Conservation (phyloP, 163 green algal species). For the Volvox carteri region DNA sequence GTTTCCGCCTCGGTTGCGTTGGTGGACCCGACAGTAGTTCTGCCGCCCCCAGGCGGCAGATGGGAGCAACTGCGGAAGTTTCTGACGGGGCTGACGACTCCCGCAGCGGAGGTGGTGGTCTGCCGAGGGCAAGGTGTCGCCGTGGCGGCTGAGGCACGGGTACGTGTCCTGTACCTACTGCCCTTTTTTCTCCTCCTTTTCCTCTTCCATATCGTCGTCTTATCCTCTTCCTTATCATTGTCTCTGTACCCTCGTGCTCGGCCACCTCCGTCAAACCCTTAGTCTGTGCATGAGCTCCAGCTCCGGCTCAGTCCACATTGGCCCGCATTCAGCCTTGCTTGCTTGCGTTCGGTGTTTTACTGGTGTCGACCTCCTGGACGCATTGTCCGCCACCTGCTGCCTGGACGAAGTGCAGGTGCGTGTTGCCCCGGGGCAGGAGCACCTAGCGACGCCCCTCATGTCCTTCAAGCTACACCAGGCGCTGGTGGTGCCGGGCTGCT, state of each 20-base stretch:
- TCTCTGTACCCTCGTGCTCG: too few relatives aligned
- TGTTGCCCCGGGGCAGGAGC: background rate
- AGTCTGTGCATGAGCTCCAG: too few relatives aligned
- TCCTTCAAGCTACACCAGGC: constrained; percentile 28
- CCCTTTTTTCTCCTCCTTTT: too few relatives aligned
- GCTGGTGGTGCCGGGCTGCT: constrained; percentile 40
- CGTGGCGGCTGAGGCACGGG: background rate
- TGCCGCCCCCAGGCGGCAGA: background rate
- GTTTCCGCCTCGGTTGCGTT: background rate
- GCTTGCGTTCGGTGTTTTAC: too few relatives aligned
- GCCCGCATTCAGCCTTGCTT: too few relatives aligned
- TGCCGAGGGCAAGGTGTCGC: background rate
- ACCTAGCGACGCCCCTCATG: constrained; percentile 13
- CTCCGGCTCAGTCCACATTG: too few relatives aligned
- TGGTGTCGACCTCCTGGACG: too few relatives aligned
- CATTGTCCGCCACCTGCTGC: background rate
- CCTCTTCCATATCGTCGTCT: too few relatives aligned
- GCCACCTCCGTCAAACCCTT: too few relatives aligned
- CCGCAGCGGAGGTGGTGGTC: background rate
- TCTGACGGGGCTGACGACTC: background rate
- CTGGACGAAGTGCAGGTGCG: background rate
- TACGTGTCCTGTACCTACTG: too few relatives aligned
- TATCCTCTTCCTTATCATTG: too few relatives aligned
- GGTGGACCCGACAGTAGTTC: constrained; percentile 15
- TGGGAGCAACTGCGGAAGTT: background rate